Percentiles rank a stretch among this genome's conserved stretches.
phyloP scores from a whole-genome alignment of 2,329 filamentous ascomycete genomes.

The Phyllosticta citrichinensis region DNA sequence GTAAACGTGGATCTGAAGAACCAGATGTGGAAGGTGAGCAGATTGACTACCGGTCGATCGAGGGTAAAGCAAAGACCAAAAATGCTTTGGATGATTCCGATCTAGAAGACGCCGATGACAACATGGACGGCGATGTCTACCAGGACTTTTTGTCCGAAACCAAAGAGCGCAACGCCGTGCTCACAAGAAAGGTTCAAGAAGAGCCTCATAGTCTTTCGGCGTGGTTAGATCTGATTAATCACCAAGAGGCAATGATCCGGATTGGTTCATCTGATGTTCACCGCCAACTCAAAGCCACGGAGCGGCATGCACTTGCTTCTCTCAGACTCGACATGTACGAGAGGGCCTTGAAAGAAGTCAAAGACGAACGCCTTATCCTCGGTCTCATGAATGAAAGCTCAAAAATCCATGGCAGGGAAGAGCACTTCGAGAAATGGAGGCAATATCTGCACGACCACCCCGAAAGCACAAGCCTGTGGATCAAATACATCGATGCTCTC shows the following conservation, averaged over 20 bases:
- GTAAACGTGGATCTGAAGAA: constrained; percentile 14
- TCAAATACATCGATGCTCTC: constrained; percentile 57
- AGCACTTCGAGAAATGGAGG: constrained; percentile 55
- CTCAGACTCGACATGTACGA: constrained; percentile 74
- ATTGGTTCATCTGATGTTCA: constrained; percentile 30
- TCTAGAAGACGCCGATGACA: constrained; percentile 22
- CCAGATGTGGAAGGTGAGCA: constrained; percentile 13
- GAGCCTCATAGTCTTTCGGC: constrained; percentile 56
- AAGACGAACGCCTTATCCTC: constrained; percentile 47
- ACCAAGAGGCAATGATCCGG: constrained; percentile 61
- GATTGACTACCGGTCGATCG: constrained; percentile 30
- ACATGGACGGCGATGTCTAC: constrained; percentile 5
- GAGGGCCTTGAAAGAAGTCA: constrained; percentile 56
- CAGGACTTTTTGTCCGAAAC: constrained; percentile 17
- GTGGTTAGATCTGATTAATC: constrained; percentile 70
- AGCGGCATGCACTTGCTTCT: constrained; percentile 61
- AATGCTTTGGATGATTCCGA: constrained; percentile 26
- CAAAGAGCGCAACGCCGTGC: constrained; percentile 47
- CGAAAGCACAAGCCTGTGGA: constrained; percentile 58
- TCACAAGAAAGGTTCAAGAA: constrained; percentile 55
- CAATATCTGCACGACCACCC: constrained; percentile 47
- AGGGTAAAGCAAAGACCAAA: constrained; percentile 19
- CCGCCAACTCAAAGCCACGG: constrained; percentile 45
- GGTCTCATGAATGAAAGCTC: constrained; percentile 64
- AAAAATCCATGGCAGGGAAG: constrained; percentile 61